Evolutionary conservation across 345 rosid species (phyloP), one percentile per base, ranked within the genome.

Genomic region (Acer negundo): DNA sequence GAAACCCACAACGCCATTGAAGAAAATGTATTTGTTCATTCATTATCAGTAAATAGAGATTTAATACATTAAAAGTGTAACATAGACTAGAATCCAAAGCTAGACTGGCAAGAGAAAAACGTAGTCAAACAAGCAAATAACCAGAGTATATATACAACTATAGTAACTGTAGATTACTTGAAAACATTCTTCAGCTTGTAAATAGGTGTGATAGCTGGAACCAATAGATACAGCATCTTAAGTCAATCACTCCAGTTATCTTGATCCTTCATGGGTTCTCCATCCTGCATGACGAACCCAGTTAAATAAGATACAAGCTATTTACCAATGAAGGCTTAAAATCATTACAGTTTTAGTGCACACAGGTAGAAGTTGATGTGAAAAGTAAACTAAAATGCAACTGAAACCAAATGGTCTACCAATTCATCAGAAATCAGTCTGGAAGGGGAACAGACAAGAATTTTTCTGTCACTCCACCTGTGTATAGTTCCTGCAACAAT

Each of bases 191-290:
- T 73, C 62, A 53, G 26, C 59, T 10, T 12, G 12, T 20, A 62
- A 3, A 40, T 40, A 40, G 44, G 19, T 55, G n/a, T 28, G n/a
- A 38, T 20, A 44, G 53, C 69, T 7, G 49, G n/a, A 49, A 65
- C 15, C n/a, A 44, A 35, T 3, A 1, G 22, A 67, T 67, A 64
- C 38, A 20, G 78, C 56, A 49, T 9, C n/a, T 70, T 40, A 55
- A 22, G 56, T 86, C 81, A 88, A 70, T 95, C 95, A 24, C 94
- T 92, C 94, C 98, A 90, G 69, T 85, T 86, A 80, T 95, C 95
- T 76, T 72, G 77, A 78, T 95, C 97, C 79, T 84, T 86, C 19
- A 80, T 74, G 24, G 70, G 71, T 51, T 49, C 78, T 61, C 65
- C 84, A 46, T 89, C 94, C 89, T 92, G 87, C 84, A 61, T 62